Conservation (phyloP, 257 asterid species). For the Eustoma russellianum region DNA sequence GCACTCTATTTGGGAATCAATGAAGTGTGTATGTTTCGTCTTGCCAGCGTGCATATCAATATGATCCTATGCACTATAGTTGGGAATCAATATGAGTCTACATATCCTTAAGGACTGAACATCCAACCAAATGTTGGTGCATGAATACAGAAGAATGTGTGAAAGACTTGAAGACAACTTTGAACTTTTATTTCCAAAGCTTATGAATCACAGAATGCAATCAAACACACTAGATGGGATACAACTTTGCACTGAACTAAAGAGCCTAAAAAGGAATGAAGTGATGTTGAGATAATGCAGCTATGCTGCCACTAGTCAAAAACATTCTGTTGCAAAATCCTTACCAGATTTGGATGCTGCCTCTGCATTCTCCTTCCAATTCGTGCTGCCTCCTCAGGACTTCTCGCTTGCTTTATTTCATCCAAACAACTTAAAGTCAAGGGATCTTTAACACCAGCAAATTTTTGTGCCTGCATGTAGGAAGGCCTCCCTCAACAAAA, state of each 20-base stretch:
- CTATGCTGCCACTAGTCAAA: not conserved
- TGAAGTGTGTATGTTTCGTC: too few species aligned
- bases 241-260: not conserved
- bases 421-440: constrained; percentile 42
- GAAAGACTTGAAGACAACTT: too few species aligned
- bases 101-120: too few species aligned
- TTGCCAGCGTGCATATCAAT: too few species aligned
- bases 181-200: too few species aligned
- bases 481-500: not conserved
- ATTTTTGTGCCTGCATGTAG: constrained; percentile 63
- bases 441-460: constrained; percentile 58
- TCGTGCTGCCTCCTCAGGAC: constrained; percentile 98
- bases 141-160: too few species aligned
- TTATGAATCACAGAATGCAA: too few species aligned
- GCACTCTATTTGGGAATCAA: too few species aligned
- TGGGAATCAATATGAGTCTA: too few species aligned
- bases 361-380: constrained; percentile 81
- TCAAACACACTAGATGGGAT: too few species aligned
- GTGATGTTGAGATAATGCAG: not conserved
- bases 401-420: constrained; percentile 62
- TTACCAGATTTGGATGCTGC: constrained; percentile 70
- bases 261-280: not conserved
- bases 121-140: too few species aligned
- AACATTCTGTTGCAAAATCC: not conserved
- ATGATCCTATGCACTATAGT: too few species aligned